Percentiles rank a stretch among this genome's conserved stretches.
phyloP scores from a whole-genome alignment of 2,329 filamentous ascomycete species.

The Colletotrichum sp. region DNA sequence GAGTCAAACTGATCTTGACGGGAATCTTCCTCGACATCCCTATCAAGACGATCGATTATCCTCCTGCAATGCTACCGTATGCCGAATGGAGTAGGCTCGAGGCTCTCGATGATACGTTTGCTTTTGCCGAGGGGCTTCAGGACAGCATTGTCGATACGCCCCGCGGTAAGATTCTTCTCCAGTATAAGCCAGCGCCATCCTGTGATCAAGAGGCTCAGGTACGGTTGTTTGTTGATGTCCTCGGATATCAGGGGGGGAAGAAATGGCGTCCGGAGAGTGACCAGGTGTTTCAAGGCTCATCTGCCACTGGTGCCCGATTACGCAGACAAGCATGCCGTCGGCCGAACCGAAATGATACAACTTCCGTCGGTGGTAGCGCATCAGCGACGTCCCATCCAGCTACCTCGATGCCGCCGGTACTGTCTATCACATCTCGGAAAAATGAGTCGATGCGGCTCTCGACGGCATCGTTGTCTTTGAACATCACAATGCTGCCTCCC shows the following conservation, averaged over 20 bases:
- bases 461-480: background rate
- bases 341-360: background rate
- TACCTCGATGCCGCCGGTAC: background rate
- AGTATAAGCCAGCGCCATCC: background rate
- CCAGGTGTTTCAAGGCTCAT: background rate
- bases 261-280: background rate
- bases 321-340: background rate
- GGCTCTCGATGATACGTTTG: no score
- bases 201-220: background rate
- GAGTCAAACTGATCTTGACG: background rate
- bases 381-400: background rate
- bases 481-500: fast-evolving
- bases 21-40: background rate
- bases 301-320: background rate
- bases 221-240: background rate
- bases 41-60: background rate
- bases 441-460: background rate
- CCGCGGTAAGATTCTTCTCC: background rate
- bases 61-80: background rate
- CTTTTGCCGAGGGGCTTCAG: background rate
- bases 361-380: background rate
- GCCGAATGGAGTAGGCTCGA: background rate
- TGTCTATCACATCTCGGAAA: background rate
- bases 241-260: background rate
- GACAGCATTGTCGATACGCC: background rate